A percentile compares a stretch with the other conserved stretches of the same genome.
phyloP scores from a whole-genome alignment of 257 asterid genomes.

The Cordia subcordata region DNA sequence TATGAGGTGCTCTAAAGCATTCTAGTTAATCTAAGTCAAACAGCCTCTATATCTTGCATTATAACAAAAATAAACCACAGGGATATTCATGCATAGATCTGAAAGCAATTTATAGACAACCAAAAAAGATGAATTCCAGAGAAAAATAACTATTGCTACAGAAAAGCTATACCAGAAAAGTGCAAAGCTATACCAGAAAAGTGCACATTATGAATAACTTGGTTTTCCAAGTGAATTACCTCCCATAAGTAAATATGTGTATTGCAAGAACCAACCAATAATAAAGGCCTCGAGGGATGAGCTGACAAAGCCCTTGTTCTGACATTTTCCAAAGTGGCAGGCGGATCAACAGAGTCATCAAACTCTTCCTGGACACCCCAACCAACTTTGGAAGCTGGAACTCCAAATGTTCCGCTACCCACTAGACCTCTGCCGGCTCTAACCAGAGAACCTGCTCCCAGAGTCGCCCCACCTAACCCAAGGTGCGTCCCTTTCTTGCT shows the following conservation, averaged over 20 bases:
- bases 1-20: no score
- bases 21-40: no score
- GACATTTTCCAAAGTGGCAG: conserved; percentile 74
- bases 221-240: conserved; percentile 35
- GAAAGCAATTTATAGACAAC: no score
- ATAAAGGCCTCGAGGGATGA: conserved; percentile 92
- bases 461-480: conserved; percentile 84
- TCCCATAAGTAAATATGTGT: conserved; percentile 94
- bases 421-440: conserved; percentile 50
- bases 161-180: background rate
- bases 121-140: background rate
- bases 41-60: no score
- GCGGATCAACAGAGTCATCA: conserved; percentile 82
- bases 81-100: no score
- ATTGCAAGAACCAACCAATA: conserved; percentile 93
- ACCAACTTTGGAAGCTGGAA: conserved; percentile 63
- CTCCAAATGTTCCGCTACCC: conserved; percentile 58
- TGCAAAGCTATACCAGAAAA: background rate
- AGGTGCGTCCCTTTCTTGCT: conserved; percentile 60
- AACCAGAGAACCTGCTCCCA: conserved; percentile 45
- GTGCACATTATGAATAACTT: background rate
- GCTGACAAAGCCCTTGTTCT: conserved; percentile 69
- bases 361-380: conserved; percentile 89
- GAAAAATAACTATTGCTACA: background rate
- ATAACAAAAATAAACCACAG: no score